These are phyloP conservation scores for Pythium sp. DNA, from an alignment of 352 stramenopile species.

Conservation along the genomic window DNA sequence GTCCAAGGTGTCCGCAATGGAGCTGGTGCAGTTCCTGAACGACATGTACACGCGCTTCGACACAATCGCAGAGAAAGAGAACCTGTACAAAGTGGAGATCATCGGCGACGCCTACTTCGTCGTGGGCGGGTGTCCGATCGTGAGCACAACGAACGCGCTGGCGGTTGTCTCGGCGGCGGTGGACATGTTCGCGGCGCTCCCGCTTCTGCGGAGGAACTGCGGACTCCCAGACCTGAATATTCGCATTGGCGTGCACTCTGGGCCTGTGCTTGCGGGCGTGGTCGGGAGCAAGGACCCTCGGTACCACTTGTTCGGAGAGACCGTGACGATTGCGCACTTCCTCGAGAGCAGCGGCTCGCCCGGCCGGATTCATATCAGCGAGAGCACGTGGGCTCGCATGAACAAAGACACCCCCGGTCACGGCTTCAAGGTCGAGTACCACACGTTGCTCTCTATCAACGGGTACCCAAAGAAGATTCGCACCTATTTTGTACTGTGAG, in stretches of 20 bases:
- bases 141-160: constrained; percentile 59
- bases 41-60: constrained; percentile 89
- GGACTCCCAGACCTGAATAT: constrained; percentile 80
- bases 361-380: constrained; percentile 79
- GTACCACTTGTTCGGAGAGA: constrained; percentile 86
- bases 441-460: constrained; percentile 76
- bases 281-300: constrained; percentile 80
- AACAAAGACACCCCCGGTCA: constrained; percentile 78
- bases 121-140: constrained; percentile 63
- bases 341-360: constrained; percentile 78
- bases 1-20: constrained; percentile 75
- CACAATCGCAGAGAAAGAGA: constrained; percentile 79
- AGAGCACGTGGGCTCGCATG: constrained; percentile 77
- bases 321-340: constrained; percentile 80
- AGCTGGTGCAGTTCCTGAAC: constrained; percentile 89
- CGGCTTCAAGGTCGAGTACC: constrained; percentile 84
- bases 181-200: constrained; percentile 68
- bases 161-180: constrained; percentile 71
- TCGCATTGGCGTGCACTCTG: constrained; percentile 85
- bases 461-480: constrained; percentile 73
- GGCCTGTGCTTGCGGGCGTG: constrained; percentile 76
- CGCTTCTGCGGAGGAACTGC: constrained; percentile 64
- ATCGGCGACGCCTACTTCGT: constrained; percentile 89
- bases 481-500: constrained; percentile 72
- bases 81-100: constrained; percentile 90